Conservation (phyloP, 2,329 filamentous ascomycete genomes). For the Fusarium sp. region DNA sequence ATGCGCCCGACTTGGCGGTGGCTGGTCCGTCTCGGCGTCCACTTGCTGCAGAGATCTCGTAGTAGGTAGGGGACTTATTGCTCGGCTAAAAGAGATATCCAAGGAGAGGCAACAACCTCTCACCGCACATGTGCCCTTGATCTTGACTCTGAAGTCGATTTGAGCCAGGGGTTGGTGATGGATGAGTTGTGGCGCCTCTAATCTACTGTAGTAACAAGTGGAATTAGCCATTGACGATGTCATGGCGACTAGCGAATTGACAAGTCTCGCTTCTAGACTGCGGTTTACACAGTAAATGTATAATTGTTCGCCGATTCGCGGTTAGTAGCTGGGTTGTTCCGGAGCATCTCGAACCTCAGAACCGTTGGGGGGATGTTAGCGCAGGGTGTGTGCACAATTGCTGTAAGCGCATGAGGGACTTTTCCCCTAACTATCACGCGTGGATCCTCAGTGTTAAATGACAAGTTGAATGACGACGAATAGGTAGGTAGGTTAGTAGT, state of each 20-base stretch:
- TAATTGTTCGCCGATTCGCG: constrained; percentile 16
- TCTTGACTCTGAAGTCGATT: constrained; percentile 2
- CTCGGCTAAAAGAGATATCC: constrained; percentile 32
- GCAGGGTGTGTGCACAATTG: background rate
- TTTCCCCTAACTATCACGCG: constrained; percentile 15
- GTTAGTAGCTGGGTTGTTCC: constrained; percentile 7
- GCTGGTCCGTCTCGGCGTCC: constrained; percentile 27
- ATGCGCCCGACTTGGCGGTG: constrained; percentile 30
- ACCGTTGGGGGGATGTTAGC: constrained; percentile 24
- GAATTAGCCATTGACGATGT: constrained; percentile 16
- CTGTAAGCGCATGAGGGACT: background rate
- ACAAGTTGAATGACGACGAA: constrained; percentile 1
- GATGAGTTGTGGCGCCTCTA: constrained; percentile 40
- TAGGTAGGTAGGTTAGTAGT: background rate
- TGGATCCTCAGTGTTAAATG: background rate
- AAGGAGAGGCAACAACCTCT: constrained; percentile 18
- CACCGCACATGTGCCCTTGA: constrained; percentile 14
- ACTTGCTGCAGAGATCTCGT: constrained; percentile 6
- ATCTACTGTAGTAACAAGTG: background rate
- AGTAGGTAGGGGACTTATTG: background rate
- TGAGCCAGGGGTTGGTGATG: constrained; percentile 22
- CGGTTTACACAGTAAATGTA: background rate
- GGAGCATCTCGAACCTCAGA: constrained; percentile 20
- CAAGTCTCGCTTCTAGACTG: constrained; percentile 4
- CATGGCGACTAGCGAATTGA: constrained; percentile 16